Evolutionary conservation across 257 asterid genomes (phyloP), one percentile per base, ranked within the genome.

Genomic region (Vinca minor): DNA sequence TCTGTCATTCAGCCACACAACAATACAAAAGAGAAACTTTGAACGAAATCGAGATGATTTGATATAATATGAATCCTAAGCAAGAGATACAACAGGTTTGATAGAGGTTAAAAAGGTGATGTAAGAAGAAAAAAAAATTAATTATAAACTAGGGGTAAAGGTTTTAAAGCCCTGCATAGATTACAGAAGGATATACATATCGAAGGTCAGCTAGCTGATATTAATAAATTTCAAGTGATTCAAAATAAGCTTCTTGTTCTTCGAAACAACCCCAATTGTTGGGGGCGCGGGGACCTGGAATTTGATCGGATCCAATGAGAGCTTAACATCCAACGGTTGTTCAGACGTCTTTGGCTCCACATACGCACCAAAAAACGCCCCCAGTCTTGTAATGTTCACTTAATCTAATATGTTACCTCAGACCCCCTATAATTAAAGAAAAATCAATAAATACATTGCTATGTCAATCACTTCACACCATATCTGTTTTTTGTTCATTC

Each of bases 101-200:
- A 15, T 13, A 7, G 15, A 26, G 69, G 41, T 23, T 28, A 8
- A 13, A 34, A 60, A 68, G 62, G 41, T 23, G 15, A 48, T n/a
- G n/a, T n/a, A n/a, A n/a, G 42, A 38, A 39, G 46, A 52, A n/a
- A 12, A 8, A 50, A n/a, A n/a, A n/a, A n/a, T n/a, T n/a, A 20
- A 11, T 69, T 38, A 36, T 28, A 69, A 62, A 38, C 3, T 48
- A 50, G 17, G 59, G 3, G 11, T n/a, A 21, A 46, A 31, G 26
- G 35, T 36, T 39, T 26, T 53, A 18, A 53, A 38, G 12, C 15
- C 60, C 26, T 29, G 32, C 44, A 44, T 28, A 8, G 25, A 25
- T 36, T 21, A n/a, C n/a, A n/a, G n/a, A n/a, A 18, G 73, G 62
- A 60, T 21, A 61, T 60, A 21, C 67, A 69, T 57, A 60, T 8